phyloP scores from a whole-genome alignment of 371 early-diverging fungal genomes.

The Apophysomyces sp. region DNA sequence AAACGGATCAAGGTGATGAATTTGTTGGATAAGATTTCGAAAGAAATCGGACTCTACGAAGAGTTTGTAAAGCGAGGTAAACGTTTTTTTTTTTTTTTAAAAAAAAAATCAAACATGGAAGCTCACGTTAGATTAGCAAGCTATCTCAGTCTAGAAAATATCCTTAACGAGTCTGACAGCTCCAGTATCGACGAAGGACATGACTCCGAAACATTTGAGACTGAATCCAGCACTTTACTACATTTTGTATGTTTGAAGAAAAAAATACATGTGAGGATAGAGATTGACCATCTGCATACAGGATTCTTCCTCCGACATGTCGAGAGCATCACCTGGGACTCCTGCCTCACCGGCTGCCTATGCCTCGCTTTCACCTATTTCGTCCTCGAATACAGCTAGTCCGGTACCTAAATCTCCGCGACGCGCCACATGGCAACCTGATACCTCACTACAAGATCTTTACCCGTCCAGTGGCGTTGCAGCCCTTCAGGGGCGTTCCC shows the following conservation, averaged over 20 bases:
- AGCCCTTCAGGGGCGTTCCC: constrained; percentile 9
- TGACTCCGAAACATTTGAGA: constrained; percentile 36
- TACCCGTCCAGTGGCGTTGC: constrained; percentile 5
- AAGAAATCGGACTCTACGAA: constrained; percentile 72
- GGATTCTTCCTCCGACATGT: constrained; percentile 46
- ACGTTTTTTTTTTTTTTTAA: too few species aligned
- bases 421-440: constrained; percentile 10
- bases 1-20: constrained; percentile 47
- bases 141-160: constrained; percentile 50
- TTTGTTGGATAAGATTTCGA: constrained; percentile 60
- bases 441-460: not conserved
- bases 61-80: constrained; percentile 77
- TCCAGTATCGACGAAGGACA: constrained; percentile 36
- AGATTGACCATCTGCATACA: constrained; percentile 6
- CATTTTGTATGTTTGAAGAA: constrained; percentile 33
- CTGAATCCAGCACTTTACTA: constrained; percentile 30
- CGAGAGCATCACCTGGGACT: constrained; percentile 28
- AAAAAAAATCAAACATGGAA: not conserved
- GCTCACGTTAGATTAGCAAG: constrained; percentile 26
- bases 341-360: constrained; percentile 14
- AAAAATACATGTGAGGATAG: not conserved
- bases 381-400: constrained; percentile 1
- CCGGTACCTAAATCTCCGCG: constrained; percentile 12
- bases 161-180: constrained; percentile 50
- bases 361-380: constrained; percentile 11